Evolutionary conservation across 2,329 filamentous ascomycete genomes (phyloP), one percentile per base, ranked within the genome.

Genomic region (Neonectria ditissima): DNA sequence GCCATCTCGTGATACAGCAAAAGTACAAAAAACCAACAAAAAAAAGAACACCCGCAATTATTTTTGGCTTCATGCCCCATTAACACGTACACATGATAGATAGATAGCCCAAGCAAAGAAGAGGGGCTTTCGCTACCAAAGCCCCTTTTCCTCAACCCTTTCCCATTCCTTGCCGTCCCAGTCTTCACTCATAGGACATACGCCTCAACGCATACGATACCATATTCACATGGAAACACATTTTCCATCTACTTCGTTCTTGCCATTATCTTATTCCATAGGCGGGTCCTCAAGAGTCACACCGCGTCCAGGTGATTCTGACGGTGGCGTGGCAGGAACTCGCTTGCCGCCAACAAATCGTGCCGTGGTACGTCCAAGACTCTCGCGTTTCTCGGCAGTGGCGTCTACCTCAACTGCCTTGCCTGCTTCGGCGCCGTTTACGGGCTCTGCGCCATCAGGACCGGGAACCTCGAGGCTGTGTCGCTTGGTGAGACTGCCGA

Each of bases 401-500:
- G 65, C 59, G 4, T 77, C 74, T 41, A 47, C 58, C 32, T 72
- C 74, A 13, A 63, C 41, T 16, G 55, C 58, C 59, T 74, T 74
- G 47, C 63, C 55, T 41, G 71, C 64, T 20, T 74, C 72, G 45
- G 75, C 69, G 55, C 83, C 83, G 67, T 86, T 87, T 45, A 79
- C 70, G 30, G 68, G 83, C 75, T 69, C 81, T 76, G 62, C 74
- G 28, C 83, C 80, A 43, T 86, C 83, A 63, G 81, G 86, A 51
- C 87, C 87, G 3, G 94, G 94, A 3, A 97, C 94, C 72, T 97
- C 93, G 2, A 97, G 86, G 74, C 92, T 96, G 50, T 89, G 82
- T 67, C 91, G 84, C 78, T 89, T 89, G 62, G 83, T 74, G 53
- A 80, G 75, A 57, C 79, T 80, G 56, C 79, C 81, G 18, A 87